Percentiles rank a stretch among this genome's conserved stretches.
These are phyloP conservation scores for Neophaeococcomyces aloes DNA, from an alignment of 2,329 filamentous ascomycete genomes.

Conservation along the genomic window DNA sequence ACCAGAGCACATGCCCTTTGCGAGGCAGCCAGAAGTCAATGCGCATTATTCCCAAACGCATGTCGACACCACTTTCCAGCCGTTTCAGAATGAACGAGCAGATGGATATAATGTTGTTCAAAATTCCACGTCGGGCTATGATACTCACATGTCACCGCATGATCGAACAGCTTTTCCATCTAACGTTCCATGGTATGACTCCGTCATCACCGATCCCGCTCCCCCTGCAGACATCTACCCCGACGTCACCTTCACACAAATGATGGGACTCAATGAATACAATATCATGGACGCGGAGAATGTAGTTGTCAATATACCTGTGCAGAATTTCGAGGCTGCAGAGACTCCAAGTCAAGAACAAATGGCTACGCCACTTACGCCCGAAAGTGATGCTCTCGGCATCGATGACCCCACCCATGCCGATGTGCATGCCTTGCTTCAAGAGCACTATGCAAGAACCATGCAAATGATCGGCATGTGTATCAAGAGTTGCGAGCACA, in stretches of 20 bases:
- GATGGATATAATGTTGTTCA: neutral
- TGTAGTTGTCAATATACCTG: neutral
- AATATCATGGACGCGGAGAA: neutral
- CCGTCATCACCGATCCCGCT: neutral
- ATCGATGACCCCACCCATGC: slow-evolving; percentile 2
- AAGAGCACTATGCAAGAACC: slow-evolving; percentile 6
- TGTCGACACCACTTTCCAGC: neutral
- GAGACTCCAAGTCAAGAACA: neutral
- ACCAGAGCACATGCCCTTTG: neutral
- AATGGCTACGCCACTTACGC: neutral
- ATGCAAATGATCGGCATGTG: slow-evolving; percentile 4
- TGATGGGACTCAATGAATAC: neutral
- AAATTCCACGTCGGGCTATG: too few relatives aligned
- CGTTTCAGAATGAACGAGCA: neutral
- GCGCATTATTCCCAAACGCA: neutral
- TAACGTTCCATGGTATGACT: neutral
- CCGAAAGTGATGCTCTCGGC: neutral
- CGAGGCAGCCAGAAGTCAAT: neutral
- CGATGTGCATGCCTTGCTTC: slow-evolving; percentile 6
- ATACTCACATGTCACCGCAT: too few relatives aligned
- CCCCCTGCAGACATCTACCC: neutral
- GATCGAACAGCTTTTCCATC: too few relatives aligned
- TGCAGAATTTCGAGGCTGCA: slow-evolving; percentile 1
- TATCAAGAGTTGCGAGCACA: slow-evolving; percentile 1
- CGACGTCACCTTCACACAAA: slow-evolving; percentile 3